These are phyloP conservation scores for Emergomyces orientalis DNA, from an alignment of 2,329 filamentous ascomycete genomes.

Conservation along the genomic window DNA sequence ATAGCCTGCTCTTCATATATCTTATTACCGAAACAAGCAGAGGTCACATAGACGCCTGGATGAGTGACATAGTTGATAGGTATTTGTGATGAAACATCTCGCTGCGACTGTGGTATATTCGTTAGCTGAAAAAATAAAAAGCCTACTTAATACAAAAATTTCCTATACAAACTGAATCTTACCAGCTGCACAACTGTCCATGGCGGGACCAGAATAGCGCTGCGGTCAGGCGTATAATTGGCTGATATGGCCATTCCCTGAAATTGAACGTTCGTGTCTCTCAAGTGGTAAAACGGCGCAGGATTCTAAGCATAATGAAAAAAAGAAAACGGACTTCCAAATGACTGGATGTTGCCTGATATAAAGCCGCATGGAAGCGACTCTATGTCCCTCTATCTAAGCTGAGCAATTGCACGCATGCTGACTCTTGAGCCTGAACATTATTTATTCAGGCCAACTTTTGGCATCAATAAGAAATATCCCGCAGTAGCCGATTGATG, in stretches of 20 bases:
- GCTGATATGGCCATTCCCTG: slow-evolving; percentile 31
- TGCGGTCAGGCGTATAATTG: slow-evolving; percentile 31
- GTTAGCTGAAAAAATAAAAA: slow-evolving; percentile 11
- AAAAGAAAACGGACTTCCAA: not conserved
- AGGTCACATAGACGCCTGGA: slow-evolving; percentile 47
- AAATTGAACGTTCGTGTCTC: not conserved
- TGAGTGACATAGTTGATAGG: slow-evolving; percentile 55
- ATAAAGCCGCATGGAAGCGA: not conserved
- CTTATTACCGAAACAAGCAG: slow-evolving; percentile 49
- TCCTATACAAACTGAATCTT: slow-evolving; percentile 9
- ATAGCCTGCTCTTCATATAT: slow-evolving; percentile 46
- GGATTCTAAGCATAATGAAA: not conserved
- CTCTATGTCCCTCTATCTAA: not conserved
- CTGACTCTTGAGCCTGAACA: not conserved
- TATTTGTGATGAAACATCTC: slow-evolving; percentile 50
- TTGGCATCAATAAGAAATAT: not conserved
- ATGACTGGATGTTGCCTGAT: not conserved
- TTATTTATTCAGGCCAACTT: not conserved
- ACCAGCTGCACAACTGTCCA: slow-evolving; percentile 35
- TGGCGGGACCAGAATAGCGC: slow-evolving; percentile 29
- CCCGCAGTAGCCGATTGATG: not conserved
- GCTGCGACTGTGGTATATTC: slow-evolving; percentile 43
- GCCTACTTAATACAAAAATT: not conserved
- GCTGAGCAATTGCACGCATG: not conserved
- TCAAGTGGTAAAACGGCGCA: not conserved